These are phyloP conservation scores for Quercus ilex DNA, from an alignment of 306 rosid genomes.

Conservation along the genomic window DNA sequence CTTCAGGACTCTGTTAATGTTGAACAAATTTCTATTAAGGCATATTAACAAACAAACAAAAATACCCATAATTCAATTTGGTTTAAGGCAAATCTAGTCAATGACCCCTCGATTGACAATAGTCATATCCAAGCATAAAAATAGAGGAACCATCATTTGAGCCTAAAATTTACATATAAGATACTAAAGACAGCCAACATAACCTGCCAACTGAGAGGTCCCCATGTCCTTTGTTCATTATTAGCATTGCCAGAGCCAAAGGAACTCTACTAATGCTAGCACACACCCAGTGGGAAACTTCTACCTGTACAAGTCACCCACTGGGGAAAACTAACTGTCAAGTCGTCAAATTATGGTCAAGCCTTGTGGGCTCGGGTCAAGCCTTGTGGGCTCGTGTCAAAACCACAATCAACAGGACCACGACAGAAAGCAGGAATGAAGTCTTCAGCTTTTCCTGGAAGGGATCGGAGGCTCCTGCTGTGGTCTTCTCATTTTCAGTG, in stretches of 20 bases:
- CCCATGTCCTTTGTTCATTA: not conserved
- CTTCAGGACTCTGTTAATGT: too few relatives aligned
- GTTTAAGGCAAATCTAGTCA: not conserved
- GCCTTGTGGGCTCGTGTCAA: conserved; percentile 41
- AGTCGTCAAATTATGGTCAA: conserved; percentile 45
- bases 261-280: not conserved
- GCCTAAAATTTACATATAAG: not conserved
- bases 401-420: conserved; percentile 70
- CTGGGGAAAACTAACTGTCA: conserved; percentile 15
- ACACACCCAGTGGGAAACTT: not conserved
- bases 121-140: not conserved
- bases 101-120: not conserved
- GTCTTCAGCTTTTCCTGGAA: conserved; percentile 52
- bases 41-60: too few relatives aligned
- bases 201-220: not conserved
- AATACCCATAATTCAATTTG: not conserved
- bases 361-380: conserved; percentile 39
- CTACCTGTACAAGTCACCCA: not conserved
- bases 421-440: conserved; percentile 62
- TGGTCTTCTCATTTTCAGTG: conserved; percentile 7
- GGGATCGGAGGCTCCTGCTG: conserved; percentile 16
- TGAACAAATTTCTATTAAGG: too few relatives aligned
- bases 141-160: not conserved
- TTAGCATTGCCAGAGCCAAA: not conserved
- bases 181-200: not conserved